phyloP scores from a whole-genome alignment of 1,284 basidiomycete species.

The Melampsora larici-populina region DNA sequence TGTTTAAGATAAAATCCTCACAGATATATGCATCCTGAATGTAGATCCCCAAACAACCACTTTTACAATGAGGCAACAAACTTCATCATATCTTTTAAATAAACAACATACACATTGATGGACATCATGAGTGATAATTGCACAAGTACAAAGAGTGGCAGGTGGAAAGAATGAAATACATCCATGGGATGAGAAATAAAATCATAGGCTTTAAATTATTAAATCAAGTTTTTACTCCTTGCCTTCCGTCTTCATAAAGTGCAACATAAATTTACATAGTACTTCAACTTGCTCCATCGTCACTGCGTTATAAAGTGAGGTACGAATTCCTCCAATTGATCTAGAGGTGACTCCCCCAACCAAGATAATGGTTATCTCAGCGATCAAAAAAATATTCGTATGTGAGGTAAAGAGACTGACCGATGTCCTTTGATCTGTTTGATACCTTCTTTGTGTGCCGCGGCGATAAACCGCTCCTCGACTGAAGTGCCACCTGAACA shows the following conservation, averaged over 20 bases:
- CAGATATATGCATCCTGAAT: too few relatives aligned
- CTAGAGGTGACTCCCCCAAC: conserved; percentile 48
- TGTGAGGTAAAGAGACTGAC: conserved; percentile 47
- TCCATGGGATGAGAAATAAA: too few relatives aligned
- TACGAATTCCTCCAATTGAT: conserved; percentile 64
- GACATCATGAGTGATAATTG: too few relatives aligned
- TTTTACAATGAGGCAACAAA: too few relatives aligned
- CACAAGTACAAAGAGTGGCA: too few relatives aligned
- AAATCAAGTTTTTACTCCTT: too few relatives aligned
- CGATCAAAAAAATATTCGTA: conserved; percentile 61
- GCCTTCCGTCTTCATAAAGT: conserved; percentile 7
- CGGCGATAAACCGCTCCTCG: conserved; percentile 70
- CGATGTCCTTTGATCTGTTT: conserved; percentile 85
- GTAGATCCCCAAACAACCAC: too few relatives aligned
- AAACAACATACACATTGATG: too few relatives aligned
- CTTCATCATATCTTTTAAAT: too few relatives aligned
- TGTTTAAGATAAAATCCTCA: too few relatives aligned
- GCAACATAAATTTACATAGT: conserved; percentile 57
- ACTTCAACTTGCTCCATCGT: conserved; percentile 68
- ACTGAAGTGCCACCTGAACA: conserved; percentile 62
- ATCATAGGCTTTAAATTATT: too few relatives aligned
- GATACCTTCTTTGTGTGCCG: conserved; percentile 71
- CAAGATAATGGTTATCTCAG: background rate
- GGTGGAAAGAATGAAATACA: too few relatives aligned
- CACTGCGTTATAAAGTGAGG: conserved; percentile 92